Conservation (phyloP, 148 eudicot genomes). For the Rhododendron mucronatum region DNA sequence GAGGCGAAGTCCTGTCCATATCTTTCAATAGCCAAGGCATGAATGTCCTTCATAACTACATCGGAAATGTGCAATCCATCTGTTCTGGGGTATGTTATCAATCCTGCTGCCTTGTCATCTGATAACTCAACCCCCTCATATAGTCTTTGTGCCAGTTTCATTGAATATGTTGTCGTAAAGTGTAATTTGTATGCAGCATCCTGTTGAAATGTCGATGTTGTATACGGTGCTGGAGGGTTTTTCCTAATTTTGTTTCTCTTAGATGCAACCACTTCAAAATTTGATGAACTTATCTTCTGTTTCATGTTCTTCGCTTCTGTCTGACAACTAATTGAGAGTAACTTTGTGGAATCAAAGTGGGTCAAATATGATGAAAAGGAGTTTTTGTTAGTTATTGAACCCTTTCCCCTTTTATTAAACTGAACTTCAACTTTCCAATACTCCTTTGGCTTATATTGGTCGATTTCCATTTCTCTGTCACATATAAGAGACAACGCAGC, state of each 20-base stretch:
- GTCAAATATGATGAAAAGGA: conserved; percentile 64
- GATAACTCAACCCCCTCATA: conserved; percentile 79
- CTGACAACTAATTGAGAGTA: conserved; percentile 57
- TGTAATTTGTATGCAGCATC: conserved; percentile 90
- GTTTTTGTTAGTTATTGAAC: conserved; percentile 8
- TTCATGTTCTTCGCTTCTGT: conserved; percentile 55
- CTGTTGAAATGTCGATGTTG: conserved; percentile 96
- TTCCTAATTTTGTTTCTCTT: conserved; percentile 54
- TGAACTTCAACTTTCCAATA: conserved; percentile 79
- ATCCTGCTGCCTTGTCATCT: conserved; percentile 56
- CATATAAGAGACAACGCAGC: conserved; percentile 88
- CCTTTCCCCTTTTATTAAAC: conserved; percentile 33
- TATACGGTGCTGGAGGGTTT: conserved; percentile 80
- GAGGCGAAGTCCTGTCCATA: conserved; percentile 61
- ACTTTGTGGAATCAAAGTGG: conserved; percentile 54
- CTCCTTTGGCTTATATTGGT: conserved; percentile 71
- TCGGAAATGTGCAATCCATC: conserved; percentile 88
- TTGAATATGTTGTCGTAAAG: conserved; percentile 67
- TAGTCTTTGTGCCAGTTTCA: conserved; percentile 91
- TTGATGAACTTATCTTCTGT: conserved; percentile 40
- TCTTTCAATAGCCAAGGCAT: conserved; percentile 52
- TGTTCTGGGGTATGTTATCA: conserved; percentile 96
- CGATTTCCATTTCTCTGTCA: conserved; percentile 85
- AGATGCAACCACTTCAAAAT: conserved; percentile 46
- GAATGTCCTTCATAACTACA: conserved; percentile 63